These are phyloP conservation scores for Cutaneotrichosporon mucoides DNA, from an alignment of 1,284 basidiomycete genomes.

Conservation along the genomic window DNA sequence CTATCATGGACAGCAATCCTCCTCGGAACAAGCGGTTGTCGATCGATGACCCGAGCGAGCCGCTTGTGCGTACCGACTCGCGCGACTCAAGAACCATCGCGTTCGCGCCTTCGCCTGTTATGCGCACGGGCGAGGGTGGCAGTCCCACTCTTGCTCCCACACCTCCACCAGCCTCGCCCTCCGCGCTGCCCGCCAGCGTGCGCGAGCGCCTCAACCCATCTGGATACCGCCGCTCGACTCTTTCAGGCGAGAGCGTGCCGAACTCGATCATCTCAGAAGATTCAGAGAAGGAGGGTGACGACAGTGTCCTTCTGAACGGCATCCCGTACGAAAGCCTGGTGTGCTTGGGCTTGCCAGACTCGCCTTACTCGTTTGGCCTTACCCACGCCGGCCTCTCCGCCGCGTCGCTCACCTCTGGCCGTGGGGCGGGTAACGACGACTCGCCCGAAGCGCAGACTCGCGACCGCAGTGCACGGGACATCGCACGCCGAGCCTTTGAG, in stretches of 20 bases:
- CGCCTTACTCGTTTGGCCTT: slow-evolving; percentile 57
- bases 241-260: slow-evolving; percentile 29
- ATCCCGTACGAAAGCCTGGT: slow-evolving; percentile 79
- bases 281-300: slow-evolving; percentile 15
- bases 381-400: slow-evolving; percentile 56
- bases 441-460: slow-evolving; percentile 17
- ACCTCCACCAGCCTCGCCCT: slow-evolving; percentile 6
- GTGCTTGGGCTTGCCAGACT: slow-evolving; percentile 69
- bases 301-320: slow-evolving; percentile 52
- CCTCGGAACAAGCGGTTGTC: slow-evolving; percentile 26
- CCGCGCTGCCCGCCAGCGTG: slow-evolving; percentile 17
- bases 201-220: slow-evolving; percentile 23
- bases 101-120: slow-evolving; percentile 35
- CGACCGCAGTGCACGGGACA: slow-evolving; percentile 9
- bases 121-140: background rate
- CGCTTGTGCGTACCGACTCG: slow-evolving; percentile 27
- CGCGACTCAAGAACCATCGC: slow-evolving; percentile 36
- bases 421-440: slow-evolving; percentile 14
- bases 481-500: slow-evolving; percentile 61
- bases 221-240: slow-evolving; percentile 9
- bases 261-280: slow-evolving; percentile 27
- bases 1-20: slow-evolving; percentile 17
- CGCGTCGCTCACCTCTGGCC: slow-evolving; percentile 62
- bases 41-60: slow-evolving; percentile 14
- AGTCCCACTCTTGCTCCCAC: background rate